Evolutionary conservation across 164 flowering plant genomes (phyloP), one percentile per base, ranked within the genome.

Genomic region (Tetracentron sinense): DNA sequence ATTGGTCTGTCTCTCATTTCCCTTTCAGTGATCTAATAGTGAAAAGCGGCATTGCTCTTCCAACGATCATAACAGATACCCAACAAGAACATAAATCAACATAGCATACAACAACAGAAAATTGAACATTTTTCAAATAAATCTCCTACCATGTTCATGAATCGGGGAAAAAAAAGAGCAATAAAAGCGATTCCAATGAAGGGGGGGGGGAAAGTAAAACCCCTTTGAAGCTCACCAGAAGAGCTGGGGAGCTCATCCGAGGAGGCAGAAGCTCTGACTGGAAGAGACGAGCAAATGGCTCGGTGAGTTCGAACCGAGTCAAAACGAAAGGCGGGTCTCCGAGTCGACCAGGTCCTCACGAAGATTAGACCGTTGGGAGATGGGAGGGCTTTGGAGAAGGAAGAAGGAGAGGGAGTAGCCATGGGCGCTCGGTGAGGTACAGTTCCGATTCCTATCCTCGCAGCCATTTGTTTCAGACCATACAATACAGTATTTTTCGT

Each of bases 391-490:
- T 51, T 42, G 53, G 63, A 52, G 69, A 58, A 29, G 55, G 69
- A 21, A 8, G 72, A 57, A 62, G 70, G 65, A 22, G 82, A 29
- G 31, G 58, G 30, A 42, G 75, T 0, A 21, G 61, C 42, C 51
- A 75, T 26, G 42, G 72, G 27, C 51, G 64, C 52, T 25, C 64
- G 67, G 63, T 66, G 75, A 59, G 72, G 61, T 25, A 20, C 56
- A 38, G 70, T 17, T 38, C 62, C 57, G 74, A 56, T 48, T 31
- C 79, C 73, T 73, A 74, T 70, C 69, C 63, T 58, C 33, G 67
- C 56, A 42, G 74, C 77, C 83, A 82, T 75, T 58, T 63, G 68
- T 74, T 79, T 69, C 77, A 68, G 82, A 81, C 82, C 82, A 77
- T 81, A 81, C 83, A 69, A 72, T 60, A 6, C 30, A 12, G 7